Conservation (phyloP, 106 monocot species). For the Ottelia alismoides region DNA sequence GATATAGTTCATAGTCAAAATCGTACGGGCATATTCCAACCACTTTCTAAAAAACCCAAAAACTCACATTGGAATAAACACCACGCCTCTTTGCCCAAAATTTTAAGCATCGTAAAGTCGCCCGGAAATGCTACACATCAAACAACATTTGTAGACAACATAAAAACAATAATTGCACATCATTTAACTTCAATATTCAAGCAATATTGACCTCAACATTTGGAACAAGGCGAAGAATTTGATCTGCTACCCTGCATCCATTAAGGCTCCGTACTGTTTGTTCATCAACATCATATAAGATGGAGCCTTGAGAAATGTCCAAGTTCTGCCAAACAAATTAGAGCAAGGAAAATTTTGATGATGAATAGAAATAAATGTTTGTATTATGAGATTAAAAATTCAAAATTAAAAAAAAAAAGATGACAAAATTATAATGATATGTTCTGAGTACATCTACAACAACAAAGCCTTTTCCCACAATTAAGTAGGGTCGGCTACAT, state of each 20-base stretch:
- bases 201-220: constrained; percentile 44
- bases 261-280: constrained; percentile 81
- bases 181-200: background rate
- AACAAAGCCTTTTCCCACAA: too few relatives aligned
- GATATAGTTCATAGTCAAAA: background rate
- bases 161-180: background rate
- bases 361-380: too few relatives aligned
- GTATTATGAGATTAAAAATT: too few relatives aligned
- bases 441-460: too few relatives aligned
- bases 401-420: too few relatives aligned
- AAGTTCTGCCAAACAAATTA: constrained; percentile 68
- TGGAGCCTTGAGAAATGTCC: constrained; percentile 78
- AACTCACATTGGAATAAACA: constrained; percentile 86
- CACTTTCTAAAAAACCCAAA: background rate
- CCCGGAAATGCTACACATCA: constrained; percentile 59
- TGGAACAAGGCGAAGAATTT: constrained; percentile 85
- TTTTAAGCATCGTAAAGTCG: constrained; percentile 73
- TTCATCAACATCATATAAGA: constrained; percentile 76
- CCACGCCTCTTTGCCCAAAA: constrained; percentile 85
- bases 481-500: too few relatives aligned
- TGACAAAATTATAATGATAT: too few relatives aligned
- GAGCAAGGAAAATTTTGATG: too few relatives aligned
- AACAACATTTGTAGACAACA: background rate
- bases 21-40: background rate
- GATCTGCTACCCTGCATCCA: constrained; percentile 91